These are phyloP conservation scores for Pseudocercospora fuligena DNA, from an alignment of 2,329 filamentous ascomycete genomes.

Conservation along the genomic window DNA sequence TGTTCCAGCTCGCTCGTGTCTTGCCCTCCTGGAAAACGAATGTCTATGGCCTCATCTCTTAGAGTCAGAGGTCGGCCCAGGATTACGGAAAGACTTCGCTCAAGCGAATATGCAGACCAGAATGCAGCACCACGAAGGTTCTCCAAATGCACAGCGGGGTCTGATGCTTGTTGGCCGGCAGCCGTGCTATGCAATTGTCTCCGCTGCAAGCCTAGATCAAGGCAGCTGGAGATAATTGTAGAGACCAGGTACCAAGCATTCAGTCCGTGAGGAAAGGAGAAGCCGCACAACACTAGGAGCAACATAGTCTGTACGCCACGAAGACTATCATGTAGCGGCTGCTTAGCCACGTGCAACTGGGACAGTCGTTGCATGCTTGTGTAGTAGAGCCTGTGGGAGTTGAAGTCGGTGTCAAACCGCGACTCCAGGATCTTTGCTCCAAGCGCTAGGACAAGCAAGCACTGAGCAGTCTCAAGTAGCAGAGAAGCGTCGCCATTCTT, in stretches of 20 bases:
- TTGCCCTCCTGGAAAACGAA: background rate
- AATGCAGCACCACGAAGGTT: background rate
- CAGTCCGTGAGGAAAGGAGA: background rate
- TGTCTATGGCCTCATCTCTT: background rate
- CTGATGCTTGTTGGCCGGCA: background rate
- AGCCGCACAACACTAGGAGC: background rate
- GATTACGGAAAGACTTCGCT: background rate
- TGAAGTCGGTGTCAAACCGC: background rate
- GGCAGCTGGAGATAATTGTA: background rate
- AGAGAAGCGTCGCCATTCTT: background rate
- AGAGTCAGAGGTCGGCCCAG: background rate
- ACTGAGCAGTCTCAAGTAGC: background rate
- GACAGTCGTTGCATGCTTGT: background rate
- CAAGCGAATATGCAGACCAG: background rate
- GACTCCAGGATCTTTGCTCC: background rate
- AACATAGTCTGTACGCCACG: background rate
- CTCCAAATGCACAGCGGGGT: background rate
- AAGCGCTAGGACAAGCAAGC: background rate
- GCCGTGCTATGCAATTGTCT: background rate
- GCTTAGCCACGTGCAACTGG: background rate
- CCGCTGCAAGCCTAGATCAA: background rate
- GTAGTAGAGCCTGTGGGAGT: background rate
- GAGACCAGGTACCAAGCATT: background rate
- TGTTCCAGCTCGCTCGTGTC: background rate
- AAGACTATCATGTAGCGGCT: background rate